Evolutionary conservation across 2,329 filamentous ascomycete species (phyloP).

Genomic region (Aspergillus calidoustus): DNA sequence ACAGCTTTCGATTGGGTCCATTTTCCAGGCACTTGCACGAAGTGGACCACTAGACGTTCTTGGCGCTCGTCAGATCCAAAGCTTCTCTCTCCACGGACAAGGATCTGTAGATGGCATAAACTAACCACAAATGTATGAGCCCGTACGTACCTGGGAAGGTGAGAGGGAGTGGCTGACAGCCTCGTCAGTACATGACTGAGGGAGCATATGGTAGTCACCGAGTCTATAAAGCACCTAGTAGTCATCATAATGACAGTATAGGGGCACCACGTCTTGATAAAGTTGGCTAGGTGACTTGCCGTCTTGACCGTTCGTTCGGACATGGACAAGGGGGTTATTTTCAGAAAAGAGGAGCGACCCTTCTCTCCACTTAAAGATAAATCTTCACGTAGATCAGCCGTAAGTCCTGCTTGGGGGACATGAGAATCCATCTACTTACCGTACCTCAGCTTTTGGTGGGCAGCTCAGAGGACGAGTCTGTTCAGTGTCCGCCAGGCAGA

Average conservation of each 20-base stretch:
- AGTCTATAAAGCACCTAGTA: slow-evolving; percentile 12
- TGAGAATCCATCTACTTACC: neutral
- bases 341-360: neutral
- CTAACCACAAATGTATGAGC: slow-evolving; percentile 1
- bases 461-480: too few species aligned
- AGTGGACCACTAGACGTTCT: neutral
- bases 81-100: neutral
- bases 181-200: slow-evolving; percentile 8
- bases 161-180: slow-evolving; percentile 8
- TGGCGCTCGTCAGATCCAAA: neutral
- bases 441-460: too few species aligned
- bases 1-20: neutral
- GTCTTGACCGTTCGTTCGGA: neutral
- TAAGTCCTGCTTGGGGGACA: slow-evolving; percentile 1
- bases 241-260: slow-evolving; percentile 2
- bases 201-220: slow-evolving; percentile 6
- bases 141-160: slow-evolving; percentile 9
- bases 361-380: neutral
- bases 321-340: slow-evolving; percentile 3
- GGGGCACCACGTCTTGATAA: neutral
- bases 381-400: neutral
- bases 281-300: slow-evolving; percentile 4
- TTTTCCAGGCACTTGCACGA: neutral
- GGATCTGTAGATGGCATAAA: neutral
- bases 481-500: too few species aligned